A percentile compares a stretch with the other conserved stretches of the same genome.
Evolutionary conservation across 176 grass and related monocot species (phyloP).

Genomic region (Elymus sibiricus): DNA sequence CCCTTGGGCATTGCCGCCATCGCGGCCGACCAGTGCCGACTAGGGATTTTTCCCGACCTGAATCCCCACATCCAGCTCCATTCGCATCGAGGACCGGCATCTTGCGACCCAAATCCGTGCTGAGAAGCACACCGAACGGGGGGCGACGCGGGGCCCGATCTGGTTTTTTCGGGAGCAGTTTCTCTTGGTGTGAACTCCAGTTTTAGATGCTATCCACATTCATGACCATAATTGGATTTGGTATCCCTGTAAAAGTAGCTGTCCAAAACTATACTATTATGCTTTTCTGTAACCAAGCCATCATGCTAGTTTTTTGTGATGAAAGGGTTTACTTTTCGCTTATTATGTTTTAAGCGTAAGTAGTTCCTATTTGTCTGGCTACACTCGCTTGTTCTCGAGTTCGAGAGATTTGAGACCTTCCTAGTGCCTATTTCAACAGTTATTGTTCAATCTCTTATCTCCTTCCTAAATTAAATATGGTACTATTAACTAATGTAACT

Average conservation of each 20-base stretch:
- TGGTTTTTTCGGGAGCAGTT: too few species aligned
- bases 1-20: too few species aligned
- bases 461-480: not conserved
- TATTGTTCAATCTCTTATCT: not conserved
- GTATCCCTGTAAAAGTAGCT: not conserved
- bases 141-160: too few species aligned
- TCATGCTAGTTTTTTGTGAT: not conserved
- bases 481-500: constrained; percentile 4
- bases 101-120: too few species aligned
- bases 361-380: not conserved
- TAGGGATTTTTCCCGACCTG: too few species aligned
- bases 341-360: not conserved
- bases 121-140: too few species aligned
- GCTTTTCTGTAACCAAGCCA: not conserved
- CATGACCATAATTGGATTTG: not conserved
- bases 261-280: not conserved
- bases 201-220: not conserved
- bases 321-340: not conserved
- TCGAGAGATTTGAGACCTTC: not conserved
- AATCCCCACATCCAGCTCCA: too few species aligned
- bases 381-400: not conserved
- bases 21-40: too few species aligned
- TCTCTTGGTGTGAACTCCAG: not conserved
- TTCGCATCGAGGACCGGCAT: too few species aligned
- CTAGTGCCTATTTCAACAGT: not conserved